These are phyloP conservation scores for Hemileccinum impolitum DNA, from an alignment of 768 basidiomycete genomes.

Conservation along the genomic window DNA sequence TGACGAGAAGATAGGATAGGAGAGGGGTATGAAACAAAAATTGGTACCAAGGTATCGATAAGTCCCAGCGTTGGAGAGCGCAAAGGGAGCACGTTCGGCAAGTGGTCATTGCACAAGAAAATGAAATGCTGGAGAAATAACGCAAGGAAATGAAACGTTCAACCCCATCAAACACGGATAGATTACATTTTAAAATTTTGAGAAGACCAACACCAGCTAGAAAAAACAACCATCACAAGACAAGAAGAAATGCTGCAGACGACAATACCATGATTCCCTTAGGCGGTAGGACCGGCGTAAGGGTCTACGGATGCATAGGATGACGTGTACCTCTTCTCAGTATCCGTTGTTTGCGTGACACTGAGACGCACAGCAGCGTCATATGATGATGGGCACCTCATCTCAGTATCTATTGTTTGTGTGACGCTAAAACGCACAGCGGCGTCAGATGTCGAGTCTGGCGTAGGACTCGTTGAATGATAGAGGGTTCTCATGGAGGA, in stretches of 20 bases:
- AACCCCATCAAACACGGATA: constrained; percentile 11
- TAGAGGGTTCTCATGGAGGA: constrained; percentile 30
- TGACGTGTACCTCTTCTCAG: constrained; percentile 25
- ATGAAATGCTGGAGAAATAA: neutral
- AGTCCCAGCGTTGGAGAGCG: constrained; percentile 7
- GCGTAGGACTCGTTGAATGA: constrained; percentile 15
- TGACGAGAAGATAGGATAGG: neutral
- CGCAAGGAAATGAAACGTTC: constrained; percentile 1
- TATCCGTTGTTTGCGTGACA: constrained; percentile 5
- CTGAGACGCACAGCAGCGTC: neutral
- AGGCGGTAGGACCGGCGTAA: constrained; percentile 15
- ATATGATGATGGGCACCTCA: constrained; percentile 21
- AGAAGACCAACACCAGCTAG: neutral
- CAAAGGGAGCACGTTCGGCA: too few species aligned
- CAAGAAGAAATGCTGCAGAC: neutral
- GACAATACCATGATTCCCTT: neutral
- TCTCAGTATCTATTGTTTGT: constrained; percentile 12
- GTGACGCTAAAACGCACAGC: neutral
- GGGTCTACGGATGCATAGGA: constrained; percentile 26
- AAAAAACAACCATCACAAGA: neutral
- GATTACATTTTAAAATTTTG: constrained; percentile 10
- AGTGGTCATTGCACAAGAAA: neutral
- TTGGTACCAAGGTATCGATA: constrained; percentile 20
- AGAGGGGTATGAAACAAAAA: constrained; percentile 19
- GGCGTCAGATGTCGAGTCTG: constrained; percentile 6